Evolutionary conservation across 257 asterid species (phyloP).

Genomic region (Misopates orontium): DNA sequence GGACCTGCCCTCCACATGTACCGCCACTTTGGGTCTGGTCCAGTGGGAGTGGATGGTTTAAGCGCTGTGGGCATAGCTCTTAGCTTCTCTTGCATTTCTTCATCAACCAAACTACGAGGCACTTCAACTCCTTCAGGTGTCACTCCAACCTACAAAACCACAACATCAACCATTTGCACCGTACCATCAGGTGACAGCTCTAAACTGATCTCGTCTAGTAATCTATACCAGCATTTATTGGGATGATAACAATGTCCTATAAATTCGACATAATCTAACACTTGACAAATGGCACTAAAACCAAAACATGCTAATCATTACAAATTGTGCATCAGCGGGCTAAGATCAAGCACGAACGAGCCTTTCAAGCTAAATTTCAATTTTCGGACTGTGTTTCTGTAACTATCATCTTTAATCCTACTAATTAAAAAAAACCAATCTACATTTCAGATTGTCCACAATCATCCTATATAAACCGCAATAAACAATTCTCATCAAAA

Average conservation of each 20-base stretch:
- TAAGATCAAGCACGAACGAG: too few species aligned
- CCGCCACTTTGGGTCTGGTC: slow-evolving; percentile 99
- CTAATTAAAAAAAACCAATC: not conserved
- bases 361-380: too few species aligned
- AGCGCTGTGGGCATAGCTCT: slow-evolving; percentile 61
- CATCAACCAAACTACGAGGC: slow-evolving; percentile 91
- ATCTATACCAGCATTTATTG: too few species aligned
- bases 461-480: not conserved
- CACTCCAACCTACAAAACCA: slow-evolving; percentile 78
- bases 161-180: not conserved
- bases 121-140: slow-evolving; percentile 99
- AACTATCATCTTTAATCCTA: too few species aligned
- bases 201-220: too few species aligned
- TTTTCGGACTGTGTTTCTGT: too few species aligned
- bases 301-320: too few species aligned
- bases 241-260: too few species aligned
- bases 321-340: too few species aligned
- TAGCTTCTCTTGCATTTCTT: slow-evolving; percentile 82
- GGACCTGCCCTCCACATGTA: slow-evolving; percentile 99
- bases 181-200: too few species aligned
- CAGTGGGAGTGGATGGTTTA: slow-evolving; percentile 68
- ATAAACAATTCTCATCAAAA: not conserved
- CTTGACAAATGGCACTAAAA: not conserved
- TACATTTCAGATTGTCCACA: not conserved
- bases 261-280: not conserved